These are phyloP conservation scores for Dimocarpus longan DNA, from an alignment of 345 rosid genomes.

Conservation along the genomic window DNA sequence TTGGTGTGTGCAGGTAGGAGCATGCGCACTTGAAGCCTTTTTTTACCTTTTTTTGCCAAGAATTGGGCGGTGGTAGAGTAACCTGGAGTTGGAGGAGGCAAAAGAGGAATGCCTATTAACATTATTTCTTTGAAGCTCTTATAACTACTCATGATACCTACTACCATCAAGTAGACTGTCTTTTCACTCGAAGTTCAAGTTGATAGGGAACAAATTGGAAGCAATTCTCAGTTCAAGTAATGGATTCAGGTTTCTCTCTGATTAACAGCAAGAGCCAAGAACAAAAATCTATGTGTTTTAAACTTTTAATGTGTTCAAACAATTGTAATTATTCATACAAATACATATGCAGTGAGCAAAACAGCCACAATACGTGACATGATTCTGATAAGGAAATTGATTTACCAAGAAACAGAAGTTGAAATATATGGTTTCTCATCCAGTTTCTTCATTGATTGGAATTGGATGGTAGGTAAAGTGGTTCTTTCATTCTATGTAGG, in stretches of 20 bases:
- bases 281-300: background rate
- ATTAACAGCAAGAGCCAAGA: background rate
- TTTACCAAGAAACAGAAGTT: background rate
- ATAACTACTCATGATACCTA: background rate
- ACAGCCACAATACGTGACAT: background rate
- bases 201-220: background rate
- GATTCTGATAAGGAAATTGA: background rate
- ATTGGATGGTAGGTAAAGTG: background rate
- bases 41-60: slow-evolving; percentile 11
- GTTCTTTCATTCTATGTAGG: background rate
- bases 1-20: background rate
- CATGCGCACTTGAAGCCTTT: slow-evolving; percentile 26
- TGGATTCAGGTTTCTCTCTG: background rate
- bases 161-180: background rate
- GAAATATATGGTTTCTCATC: background rate
- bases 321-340: background rate
- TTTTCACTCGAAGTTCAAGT: background rate
- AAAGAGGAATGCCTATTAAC: background rate
- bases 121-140: background rate
- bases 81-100: background rate
- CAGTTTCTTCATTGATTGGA: background rate
- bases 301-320: background rate
- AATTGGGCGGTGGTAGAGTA: background rate
- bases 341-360: background rate
- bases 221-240: background rate